phyloP scores from a whole-genome alignment of 139 green algal species.

The Chlamydomonas sphaeroides region DNA sequence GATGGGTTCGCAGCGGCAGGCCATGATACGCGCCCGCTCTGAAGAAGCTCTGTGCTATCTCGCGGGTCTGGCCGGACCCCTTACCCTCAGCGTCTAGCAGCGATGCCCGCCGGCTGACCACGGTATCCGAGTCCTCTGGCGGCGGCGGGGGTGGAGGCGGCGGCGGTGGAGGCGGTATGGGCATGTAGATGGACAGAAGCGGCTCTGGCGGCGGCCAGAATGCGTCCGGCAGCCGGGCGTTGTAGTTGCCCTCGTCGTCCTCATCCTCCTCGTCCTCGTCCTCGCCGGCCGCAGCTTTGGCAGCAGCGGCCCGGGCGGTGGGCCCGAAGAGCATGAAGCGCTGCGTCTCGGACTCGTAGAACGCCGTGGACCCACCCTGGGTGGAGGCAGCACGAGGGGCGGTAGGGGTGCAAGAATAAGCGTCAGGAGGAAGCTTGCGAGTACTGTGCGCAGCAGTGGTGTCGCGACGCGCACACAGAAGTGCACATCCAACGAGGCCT shows the following conservation, averaged over 20 bases:
- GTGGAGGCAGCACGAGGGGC: too few species aligned
- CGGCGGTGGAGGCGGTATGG: slow-evolving; percentile 23
- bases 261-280: not conserved
- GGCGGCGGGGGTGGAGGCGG: slow-evolving; percentile 16
- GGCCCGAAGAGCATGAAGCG: slow-evolving; percentile 12
- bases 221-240: not conserved
- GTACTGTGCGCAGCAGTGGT: too few species aligned
- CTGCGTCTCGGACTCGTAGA: slow-evolving; percentile 14
- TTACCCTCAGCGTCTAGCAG: not conserved
- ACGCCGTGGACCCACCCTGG: slow-evolving; percentile 5
- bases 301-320: not conserved
- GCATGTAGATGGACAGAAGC: slow-evolving; percentile 37
- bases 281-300: not conserved
- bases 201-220: slow-evolving; percentile 42
- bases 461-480: too few species aligned
- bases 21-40: too few species aligned
- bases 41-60: too few species aligned
- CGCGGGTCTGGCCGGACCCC: too few species aligned
- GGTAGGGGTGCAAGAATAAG: too few species aligned
- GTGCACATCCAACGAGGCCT: too few species aligned
- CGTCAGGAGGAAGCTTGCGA: too few species aligned
- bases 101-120: not conserved
- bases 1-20: too few species aligned
- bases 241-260: not conserved
- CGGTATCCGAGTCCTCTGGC: too few species aligned